phyloP scores from a whole-genome alignment of 768 basidiomycete genomes.

The Pleurotus eryngii region DNA sequence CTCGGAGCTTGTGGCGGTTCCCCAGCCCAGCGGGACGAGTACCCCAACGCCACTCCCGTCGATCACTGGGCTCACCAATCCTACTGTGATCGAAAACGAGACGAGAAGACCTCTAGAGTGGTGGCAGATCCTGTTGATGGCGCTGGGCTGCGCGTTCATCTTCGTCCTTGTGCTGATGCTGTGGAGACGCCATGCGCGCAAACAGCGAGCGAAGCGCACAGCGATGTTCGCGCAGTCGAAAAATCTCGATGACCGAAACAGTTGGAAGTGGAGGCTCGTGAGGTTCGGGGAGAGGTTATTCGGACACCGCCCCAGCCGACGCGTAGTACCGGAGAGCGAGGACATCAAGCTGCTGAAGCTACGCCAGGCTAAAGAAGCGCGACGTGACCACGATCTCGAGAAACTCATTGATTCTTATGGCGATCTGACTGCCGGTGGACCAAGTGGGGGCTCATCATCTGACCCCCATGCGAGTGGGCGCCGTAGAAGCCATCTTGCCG shows the following conservation, averaged over 20 bases:
- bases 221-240: constrained; percentile 61
- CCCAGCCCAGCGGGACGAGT: constrained; percentile 43
- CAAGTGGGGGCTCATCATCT: constrained; percentile 38
- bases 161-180: constrained; percentile 62
- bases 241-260: constrained; percentile 40
- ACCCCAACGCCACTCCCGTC: constrained; percentile 48
- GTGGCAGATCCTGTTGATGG: constrained; percentile 87
- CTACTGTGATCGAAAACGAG: constrained; percentile 31
- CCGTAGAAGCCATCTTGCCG: constrained; percentile 29
- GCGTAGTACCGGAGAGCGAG: constrained; percentile 27
- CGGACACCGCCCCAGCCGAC: constrained; percentile 33
- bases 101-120: constrained; percentile 47
- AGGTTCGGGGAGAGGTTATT: constrained; percentile 60
- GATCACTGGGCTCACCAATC: constrained; percentile 56
- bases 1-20: constrained; percentile 62
- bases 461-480: constrained; percentile 34
- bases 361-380: constrained; percentile 47
- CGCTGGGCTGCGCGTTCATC: constrained; percentile 77
- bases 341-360: constrained; percentile 51
- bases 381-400: constrained; percentile 46
- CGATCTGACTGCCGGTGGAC: constrained; percentile 35
- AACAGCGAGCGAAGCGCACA: constrained; percentile 65
- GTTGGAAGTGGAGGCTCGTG: constrained; percentile 55
- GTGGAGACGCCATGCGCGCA: constrained; percentile 70
- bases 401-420: constrained; percentile 50